phyloP scores from a whole-genome alignment of 805 yeast species.

The Zygosaccharomyces rouxii region DNA sequence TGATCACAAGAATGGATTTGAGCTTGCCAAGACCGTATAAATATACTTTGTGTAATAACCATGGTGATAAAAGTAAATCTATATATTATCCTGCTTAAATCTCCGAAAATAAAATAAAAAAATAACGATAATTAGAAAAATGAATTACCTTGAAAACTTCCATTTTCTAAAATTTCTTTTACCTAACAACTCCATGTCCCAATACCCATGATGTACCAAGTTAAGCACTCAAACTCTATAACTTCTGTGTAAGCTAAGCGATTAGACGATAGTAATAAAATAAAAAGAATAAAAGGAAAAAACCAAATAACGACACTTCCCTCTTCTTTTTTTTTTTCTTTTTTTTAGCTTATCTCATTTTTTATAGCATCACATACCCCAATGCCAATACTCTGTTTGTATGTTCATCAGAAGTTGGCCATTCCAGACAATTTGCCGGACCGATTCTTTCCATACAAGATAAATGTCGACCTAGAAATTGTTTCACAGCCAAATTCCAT shows the following conservation, averaged over 20 bases:
- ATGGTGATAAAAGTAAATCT: conserved; percentile 3
- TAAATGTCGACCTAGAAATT: conserved; percentile 14
- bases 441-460: conserved; percentile 9
- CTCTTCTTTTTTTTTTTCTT: too few relatives aligned
- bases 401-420: conserved; percentile 12
- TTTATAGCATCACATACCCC: conserved; percentile 15
- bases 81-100: not conserved
- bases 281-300: not conserved
- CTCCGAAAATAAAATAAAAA: not conserved
- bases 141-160: not conserved
- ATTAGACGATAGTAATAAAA: not conserved
- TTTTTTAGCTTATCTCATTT: not conserved
- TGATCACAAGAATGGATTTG: too few relatives aligned
- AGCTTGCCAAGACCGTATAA: not conserved
- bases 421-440: conserved; percentile 7
- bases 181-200: not conserved
- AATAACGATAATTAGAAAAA: not conserved
- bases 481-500: conserved; percentile 19
- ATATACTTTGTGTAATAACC: not conserved
- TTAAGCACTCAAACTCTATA: not conserved
- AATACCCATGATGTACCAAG: not conserved
- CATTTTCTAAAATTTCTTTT: not conserved
- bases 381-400: conserved; percentile 18
- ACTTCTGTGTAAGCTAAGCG: conserved; percentile 2
- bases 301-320: not conserved